phyloP scores from a whole-genome alignment of 768 basidiomycete genomes.

The Tephrocybe rancida region DNA sequence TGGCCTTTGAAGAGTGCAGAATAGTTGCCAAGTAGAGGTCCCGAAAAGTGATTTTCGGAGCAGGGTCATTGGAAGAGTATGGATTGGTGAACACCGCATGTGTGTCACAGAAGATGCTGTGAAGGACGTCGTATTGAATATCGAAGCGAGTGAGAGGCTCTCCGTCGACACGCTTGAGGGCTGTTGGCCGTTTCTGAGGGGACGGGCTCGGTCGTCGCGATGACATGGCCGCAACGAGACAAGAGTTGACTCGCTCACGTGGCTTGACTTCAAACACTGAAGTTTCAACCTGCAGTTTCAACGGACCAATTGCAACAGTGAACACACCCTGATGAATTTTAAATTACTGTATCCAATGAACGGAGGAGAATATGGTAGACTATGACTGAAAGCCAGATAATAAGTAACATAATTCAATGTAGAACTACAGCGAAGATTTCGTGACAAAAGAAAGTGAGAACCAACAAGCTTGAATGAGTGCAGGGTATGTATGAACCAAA shows the following conservation, averaged over 20 bases:
- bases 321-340: too few relatives aligned
- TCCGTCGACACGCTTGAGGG: slow-evolving; percentile 61
- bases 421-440: slow-evolving; percentile 21
- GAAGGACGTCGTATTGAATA: slow-evolving; percentile 80
- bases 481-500: slow-evolving; percentile 16
- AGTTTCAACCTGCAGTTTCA: too few relatives aligned
- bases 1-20: slow-evolving; percentile 63
- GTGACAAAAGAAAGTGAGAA: slow-evolving; percentile 3
- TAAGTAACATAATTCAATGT: slow-evolving; percentile 15
- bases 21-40: slow-evolving; percentile 58
- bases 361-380: slow-evolving; percentile 19
- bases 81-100: slow-evolving; percentile 57
- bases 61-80: slow-evolving; percentile 23
- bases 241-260: slow-evolving; percentile 2
- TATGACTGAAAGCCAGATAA: slow-evolving; percentile 8
- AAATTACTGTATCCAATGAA: slow-evolving; percentile 14
- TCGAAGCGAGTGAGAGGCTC: slow-evolving; percentile 69
- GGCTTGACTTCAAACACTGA: too few relatives aligned
- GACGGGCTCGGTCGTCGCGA: slow-evolving; percentile 44
- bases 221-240: slow-evolving; percentile 19
- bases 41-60: slow-evolving; percentile 54
- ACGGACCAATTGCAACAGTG: too few relatives aligned
- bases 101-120: slow-evolving; percentile 73
- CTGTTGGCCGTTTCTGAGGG: slow-evolving; percentile 39
- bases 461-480: slow-evolving; percentile 2